These are phyloP conservation scores for Phyllosticta citrichinensis DNA, from an alignment of 2,329 filamentous ascomycete genomes.

Conservation along the genomic window DNA sequence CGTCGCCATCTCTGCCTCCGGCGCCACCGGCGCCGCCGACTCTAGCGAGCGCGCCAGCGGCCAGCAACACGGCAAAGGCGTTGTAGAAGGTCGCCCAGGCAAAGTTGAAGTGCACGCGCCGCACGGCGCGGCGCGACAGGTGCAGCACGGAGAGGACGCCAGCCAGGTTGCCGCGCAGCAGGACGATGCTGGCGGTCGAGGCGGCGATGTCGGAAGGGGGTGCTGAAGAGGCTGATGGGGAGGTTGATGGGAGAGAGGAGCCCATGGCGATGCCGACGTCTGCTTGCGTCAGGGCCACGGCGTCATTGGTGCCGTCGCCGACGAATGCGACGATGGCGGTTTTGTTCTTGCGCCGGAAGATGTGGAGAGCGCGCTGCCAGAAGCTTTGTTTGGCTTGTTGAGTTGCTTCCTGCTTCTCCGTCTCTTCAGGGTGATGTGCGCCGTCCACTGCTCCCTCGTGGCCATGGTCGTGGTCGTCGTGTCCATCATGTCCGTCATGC, in stretches of 20 bases:
- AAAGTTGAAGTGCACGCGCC: conserved; percentile 52
- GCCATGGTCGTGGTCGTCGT: neutral
- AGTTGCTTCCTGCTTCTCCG: neutral
- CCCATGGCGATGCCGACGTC: conserved; percentile 54
- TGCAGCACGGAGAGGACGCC: conserved; percentile 51
- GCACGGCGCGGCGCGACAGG: conserved; percentile 34
- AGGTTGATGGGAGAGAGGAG: conserved; percentile 14
- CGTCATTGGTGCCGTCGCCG: conserved; percentile 74
- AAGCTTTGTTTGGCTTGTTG: neutral
- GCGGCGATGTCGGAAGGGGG: conserved; percentile 50
- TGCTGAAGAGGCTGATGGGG: no score
- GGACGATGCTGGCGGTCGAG: conserved; percentile 57
- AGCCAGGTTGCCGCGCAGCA: conserved; percentile 47
- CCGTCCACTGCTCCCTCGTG: neutral
- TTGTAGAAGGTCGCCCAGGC: conserved; percentile 64
- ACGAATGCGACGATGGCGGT: conserved; percentile 52
- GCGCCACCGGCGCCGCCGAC: conserved; percentile 21
- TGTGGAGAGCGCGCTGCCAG: neutral
- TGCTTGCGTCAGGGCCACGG: conserved; percentile 60
- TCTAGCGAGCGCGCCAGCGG: conserved; percentile 52
- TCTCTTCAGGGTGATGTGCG: conserved; percentile 1
- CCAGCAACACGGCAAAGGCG: conserved; percentile 55
- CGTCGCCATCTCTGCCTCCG: neutral
- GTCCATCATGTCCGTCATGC: neutral
- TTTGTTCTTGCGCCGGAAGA: neutral